These are phyloP conservation scores for Mediolabrus comicus DNA, from an alignment of 108 stramenopile genomes.

Conservation along the genomic window DNA sequence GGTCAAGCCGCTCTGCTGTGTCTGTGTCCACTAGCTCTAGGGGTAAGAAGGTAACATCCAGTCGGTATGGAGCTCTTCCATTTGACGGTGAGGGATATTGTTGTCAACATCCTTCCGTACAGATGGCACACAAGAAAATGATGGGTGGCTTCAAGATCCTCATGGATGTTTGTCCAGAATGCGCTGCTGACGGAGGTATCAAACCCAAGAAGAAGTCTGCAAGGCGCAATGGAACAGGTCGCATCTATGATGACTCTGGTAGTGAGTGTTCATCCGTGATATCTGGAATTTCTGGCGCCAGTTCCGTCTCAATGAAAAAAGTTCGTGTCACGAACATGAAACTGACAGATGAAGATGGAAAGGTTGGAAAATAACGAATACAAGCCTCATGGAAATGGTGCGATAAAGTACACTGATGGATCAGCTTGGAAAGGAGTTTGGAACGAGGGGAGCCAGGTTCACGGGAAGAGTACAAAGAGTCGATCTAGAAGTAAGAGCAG, in stretches of 20 bases:
- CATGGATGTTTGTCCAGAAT: slow-evolving; percentile 33
- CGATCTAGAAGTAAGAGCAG: background rate
- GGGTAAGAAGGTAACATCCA: background rate
- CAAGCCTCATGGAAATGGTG: slow-evolving; percentile 32
- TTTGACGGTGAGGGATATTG: slow-evolving; percentile 19
- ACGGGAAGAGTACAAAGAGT: slow-evolving; percentile 13
- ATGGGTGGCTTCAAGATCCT: slow-evolving; percentile 44
- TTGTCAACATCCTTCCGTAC: slow-evolving; percentile 24
- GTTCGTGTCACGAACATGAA: slow-evolving; percentile 25
- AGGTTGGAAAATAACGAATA: slow-evolving; percentile 21
- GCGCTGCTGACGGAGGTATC: slow-evolving; percentile 2
- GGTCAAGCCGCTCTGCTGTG: background rate
- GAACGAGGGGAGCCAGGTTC: slow-evolving; percentile 32
- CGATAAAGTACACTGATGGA: slow-evolving; percentile 20
- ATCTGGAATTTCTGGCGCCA: background rate
- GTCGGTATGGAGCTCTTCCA: slow-evolving; percentile 10
- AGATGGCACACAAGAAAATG: slow-evolving; percentile 38
- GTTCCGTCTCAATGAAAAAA: background rate
- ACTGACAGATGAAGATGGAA: slow-evolving; percentile 14
- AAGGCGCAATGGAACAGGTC: slow-evolving; percentile 5
- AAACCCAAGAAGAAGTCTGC: background rate
- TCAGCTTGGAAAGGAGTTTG: slow-evolving; percentile 17
- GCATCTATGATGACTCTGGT: background rate
- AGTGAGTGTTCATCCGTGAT: slow-evolving; percentile 1
- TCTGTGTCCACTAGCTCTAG: background rate